A percentile compares a stretch with the other conserved stretches of the same genome.
These are phyloP conservation scores for Pichia eremophila DNA, from an alignment of 805 yeast genomes.

Conservation along the genomic window DNA sequence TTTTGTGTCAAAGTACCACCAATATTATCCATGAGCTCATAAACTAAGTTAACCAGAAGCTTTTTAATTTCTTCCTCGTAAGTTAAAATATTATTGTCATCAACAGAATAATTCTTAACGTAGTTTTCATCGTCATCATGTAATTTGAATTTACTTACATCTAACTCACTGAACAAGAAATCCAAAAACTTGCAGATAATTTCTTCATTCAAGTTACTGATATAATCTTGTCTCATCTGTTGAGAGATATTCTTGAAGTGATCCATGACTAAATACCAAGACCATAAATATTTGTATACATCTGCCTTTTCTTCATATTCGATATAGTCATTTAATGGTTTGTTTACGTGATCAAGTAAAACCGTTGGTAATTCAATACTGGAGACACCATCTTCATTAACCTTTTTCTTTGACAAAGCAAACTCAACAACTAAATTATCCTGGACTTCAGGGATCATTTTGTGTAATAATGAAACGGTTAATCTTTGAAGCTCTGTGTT, in stretches of 20 bases:
- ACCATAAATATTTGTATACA: constrained; percentile 44
- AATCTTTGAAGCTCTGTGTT: constrained; percentile 36
- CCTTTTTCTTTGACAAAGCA: constrained; percentile 39
- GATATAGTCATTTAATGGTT: constrained; percentile 27
- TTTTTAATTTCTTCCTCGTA: constrained; percentile 28
- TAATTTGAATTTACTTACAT: constrained; percentile 22
- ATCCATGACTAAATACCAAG: constrained; percentile 56
- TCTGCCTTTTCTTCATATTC: constrained; percentile 30
- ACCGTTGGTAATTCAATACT: constrained; percentile 31
- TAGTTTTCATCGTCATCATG: constrained; percentile 16
- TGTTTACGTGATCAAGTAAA: constrained; percentile 29
- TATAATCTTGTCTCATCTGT: constrained; percentile 51
- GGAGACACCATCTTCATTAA: constrained; percentile 21
- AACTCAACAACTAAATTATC: constrained; percentile 54
- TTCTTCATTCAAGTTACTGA: constrained; percentile 45
- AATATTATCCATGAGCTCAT: constrained; percentile 36
- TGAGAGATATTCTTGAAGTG: constrained; percentile 60
- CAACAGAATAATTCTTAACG: constrained; percentile 19
- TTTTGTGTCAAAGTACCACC: constrained; percentile 54
- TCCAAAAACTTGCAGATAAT: constrained; percentile 42
- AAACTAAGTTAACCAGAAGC: constrained; percentile 42
- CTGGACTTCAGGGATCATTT: constrained; percentile 37
- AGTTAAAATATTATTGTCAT: constrained; percentile 9
- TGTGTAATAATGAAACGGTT: constrained; percentile 30
- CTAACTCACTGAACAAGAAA: constrained; percentile 46